Conservation (phyloP, 129 eudicot genomes). For the Scalesia atractyloides region DNA sequence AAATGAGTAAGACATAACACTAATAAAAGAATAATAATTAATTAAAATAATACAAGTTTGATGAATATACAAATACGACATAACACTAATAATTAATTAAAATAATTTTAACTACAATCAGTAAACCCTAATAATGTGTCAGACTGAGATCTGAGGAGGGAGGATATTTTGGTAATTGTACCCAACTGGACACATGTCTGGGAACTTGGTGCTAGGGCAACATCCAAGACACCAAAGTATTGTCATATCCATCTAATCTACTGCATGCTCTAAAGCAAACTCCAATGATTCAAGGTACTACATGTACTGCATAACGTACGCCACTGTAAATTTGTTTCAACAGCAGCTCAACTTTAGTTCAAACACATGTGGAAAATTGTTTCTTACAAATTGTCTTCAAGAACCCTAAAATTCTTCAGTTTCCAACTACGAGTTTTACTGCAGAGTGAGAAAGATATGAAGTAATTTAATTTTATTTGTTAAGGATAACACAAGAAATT, state of each 20-base stretch:
- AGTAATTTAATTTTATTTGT: not conserved
- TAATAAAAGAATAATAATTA: too few relatives aligned
- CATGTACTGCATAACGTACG: constrained; percentile 11
- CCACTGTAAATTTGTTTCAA: not conserved
- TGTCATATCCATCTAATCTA: constrained; percentile 31
- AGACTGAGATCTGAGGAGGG: not conserved
- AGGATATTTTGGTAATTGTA: constrained; percentile 36
- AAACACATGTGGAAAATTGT: not conserved
- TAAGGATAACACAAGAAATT: too few relatives aligned
- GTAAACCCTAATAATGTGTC: constrained; percentile 3
- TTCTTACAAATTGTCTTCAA: not conserved
- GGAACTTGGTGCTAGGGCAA: constrained; percentile 41
- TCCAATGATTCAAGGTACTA: constrained; percentile 30
- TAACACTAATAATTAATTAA: too few relatives aligned
- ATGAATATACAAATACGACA: too few relatives aligned
- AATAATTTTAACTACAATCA: not conserved
- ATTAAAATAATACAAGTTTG: too few relatives aligned
- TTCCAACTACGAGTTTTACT: not conserved
- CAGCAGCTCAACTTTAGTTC: not conserved
- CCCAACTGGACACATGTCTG: constrained; percentile 18
- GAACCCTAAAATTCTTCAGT: not conserved
- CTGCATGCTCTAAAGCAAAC: constrained; percentile 5
- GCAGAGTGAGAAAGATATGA: not conserved
- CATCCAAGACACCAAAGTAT: constrained; percentile 21
- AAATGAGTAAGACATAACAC: too few relatives aligned